Percentiles rank a stretch among this genome's conserved stretches.
These are phyloP conservation scores for Phytophthora cactorum DNA, from an alignment of 352 stramenopile genomes.

Conservation along the genomic window DNA sequence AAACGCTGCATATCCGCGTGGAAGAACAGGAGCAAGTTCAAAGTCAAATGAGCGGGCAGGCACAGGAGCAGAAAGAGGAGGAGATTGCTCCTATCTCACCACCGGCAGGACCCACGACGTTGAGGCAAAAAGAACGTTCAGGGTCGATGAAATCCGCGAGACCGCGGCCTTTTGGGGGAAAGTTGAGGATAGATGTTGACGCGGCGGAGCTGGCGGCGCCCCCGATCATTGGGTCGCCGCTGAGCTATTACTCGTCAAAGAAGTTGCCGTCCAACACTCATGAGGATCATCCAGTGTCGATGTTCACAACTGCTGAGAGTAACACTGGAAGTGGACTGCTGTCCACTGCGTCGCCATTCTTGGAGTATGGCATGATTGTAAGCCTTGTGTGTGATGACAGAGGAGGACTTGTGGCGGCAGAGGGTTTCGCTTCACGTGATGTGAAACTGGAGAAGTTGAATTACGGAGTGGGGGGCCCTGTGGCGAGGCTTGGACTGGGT, in stretches of 20 bases:
- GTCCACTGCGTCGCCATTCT: constrained; percentile 44
- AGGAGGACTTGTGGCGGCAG: constrained; percentile 53
- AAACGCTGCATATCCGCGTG: constrained; percentile 7
- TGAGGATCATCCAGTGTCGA: constrained; percentile 42
- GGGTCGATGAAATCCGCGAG: constrained; percentile 14
- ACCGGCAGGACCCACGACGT: background rate
- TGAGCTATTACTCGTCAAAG: constrained; percentile 55
- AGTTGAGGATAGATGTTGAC: constrained; percentile 58
- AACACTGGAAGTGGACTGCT: constrained; percentile 13
- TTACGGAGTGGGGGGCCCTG: constrained; percentile 26
- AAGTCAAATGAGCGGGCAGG: constrained; percentile 1
- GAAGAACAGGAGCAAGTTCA: constrained; percentile 6
- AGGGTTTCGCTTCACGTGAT: constrained; percentile 63
- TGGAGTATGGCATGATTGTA: constrained; percentile 78
- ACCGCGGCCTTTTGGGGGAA: constrained; percentile 26
- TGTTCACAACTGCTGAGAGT: constrained; percentile 40
- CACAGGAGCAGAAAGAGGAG: constrained; percentile 15
- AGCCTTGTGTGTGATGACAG: constrained; percentile 68
- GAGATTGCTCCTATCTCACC: background rate
- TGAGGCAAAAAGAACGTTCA: constrained; percentile 9
- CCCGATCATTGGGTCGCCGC: constrained; percentile 43
- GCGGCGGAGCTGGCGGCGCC: constrained; percentile 34
- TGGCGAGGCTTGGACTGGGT: constrained; percentile 52
- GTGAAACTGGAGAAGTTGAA: constrained; percentile 66
- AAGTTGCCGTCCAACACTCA: constrained; percentile 41